Evolutionary conservation across 2,329 filamentous ascomycete species (phyloP), one percentile per base, ranked within the genome.

Genomic region (Biscogniauxia mediterranea): DNA sequence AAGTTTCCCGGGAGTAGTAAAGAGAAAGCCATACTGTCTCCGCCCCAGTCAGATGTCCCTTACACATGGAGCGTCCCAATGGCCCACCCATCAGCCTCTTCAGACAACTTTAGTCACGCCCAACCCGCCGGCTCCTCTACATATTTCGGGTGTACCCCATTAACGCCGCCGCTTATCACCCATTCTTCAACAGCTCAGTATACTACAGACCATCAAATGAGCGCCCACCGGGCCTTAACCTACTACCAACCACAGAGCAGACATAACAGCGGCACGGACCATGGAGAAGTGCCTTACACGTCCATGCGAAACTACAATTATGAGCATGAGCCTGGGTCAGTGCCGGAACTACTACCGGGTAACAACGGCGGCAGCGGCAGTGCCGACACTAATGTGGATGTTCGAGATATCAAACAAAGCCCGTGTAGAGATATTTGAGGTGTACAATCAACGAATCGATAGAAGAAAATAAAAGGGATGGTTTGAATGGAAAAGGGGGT

Each of bases 91-190:
- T 7, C 38, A 21, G 52, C 60, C 1, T 51, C 60, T 19, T 52
- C 61, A 5, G 38, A 55, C 20, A 23, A 9, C 20, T 65, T 50
- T 21, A 15, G 52, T 17, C 63, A 58, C 15, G 5, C 52, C n/a
- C 23, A 52, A 23, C 32, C 46, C 7, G 9, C 25, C 7, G 4
- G 11, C 26, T 28, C 60, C 19, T 55, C 50, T 19, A 17, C 21
- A 2, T 23, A 59, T 19, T 63, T 61, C 38, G 32, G 13, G 2
- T 65, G 63, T 21, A 46, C 52, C 19, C 9, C 61, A 6, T 59
- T n/a, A 46, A n/a, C 63, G 11, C 61, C 63, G 7, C 5, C 60
- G 1, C 21, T 51, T 13, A 62, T 9, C 50, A 52, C 52, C 4
- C 63, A 63, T 32, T 23, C 61, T 11, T 20, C 60, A 2, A 38